Percentiles rank a stretch among this genome's conserved stretches.
Evolutionary conservation across 2,329 filamentous ascomycete genomes (phyloP).

Genomic region (Colletotrichum spaethianum): DNA sequence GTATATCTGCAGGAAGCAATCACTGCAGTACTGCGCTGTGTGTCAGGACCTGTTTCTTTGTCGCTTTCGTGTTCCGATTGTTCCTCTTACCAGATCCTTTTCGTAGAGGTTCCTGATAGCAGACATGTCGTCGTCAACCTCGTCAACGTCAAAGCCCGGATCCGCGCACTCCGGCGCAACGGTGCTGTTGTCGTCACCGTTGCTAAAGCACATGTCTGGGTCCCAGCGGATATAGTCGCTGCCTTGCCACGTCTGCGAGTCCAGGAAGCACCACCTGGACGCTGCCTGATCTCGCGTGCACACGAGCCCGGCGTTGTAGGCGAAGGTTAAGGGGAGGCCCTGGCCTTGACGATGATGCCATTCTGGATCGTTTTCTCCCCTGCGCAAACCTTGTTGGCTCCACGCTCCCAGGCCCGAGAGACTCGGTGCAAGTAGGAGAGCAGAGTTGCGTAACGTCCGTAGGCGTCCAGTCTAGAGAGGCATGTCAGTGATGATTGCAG

Average conservation of each 20-base stretch:
- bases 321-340: not conserved
- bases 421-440: not conserved
- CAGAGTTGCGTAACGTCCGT: not conserved
- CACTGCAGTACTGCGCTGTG: conserved; percentile 7
- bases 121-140: not conserved
- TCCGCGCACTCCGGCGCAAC: conserved; percentile 4
- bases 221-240: not conserved
- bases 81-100: conserved; percentile 6
- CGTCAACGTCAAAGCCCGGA: not conserved
- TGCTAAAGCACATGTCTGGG: not conserved
- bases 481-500: too few species aligned
- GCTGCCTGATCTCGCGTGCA: not conserved
- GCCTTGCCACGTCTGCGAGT: not conserved
- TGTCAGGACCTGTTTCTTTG: too few species aligned
- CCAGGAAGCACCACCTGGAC: not conserved
- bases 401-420: not conserved
- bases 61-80: not conserved
- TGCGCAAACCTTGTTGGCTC: not conserved
- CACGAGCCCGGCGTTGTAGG: not conserved
- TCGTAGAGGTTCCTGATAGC: conserved; percentile 3
- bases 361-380: not conserved
- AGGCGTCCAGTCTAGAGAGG: not conserved
- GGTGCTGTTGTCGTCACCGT: conserved; percentile 2
- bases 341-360: not conserved
- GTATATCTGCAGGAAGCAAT: conserved; percentile 3